Conservation (phyloP, 169 alveolate genomes). For the Eimeria maxima region DNA sequence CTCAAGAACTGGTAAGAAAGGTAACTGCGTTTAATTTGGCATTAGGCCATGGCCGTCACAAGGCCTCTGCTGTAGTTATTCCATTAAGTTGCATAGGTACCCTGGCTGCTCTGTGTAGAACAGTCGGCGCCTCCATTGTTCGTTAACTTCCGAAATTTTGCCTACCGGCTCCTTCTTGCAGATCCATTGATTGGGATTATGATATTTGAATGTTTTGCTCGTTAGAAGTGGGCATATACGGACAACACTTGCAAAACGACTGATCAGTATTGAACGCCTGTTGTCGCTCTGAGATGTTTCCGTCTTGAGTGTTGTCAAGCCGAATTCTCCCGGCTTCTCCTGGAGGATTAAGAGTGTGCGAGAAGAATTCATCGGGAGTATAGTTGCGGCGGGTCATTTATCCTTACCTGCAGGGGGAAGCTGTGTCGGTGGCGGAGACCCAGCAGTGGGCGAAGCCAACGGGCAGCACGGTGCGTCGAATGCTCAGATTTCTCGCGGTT, state of each 20-base stretch:
- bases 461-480: background rate
- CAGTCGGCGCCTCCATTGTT: constrained; percentile 7
- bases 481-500: background rate
- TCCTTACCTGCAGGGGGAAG: background rate
- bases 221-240: background rate
- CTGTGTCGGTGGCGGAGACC: background rate
- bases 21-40: background rate
- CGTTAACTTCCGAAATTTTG: background rate
- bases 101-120: background rate
- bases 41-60: background rate
- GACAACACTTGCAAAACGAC: background rate
- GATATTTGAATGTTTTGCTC: background rate
- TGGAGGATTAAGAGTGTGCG: background rate
- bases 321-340: background rate
- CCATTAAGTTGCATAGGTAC: background rate
- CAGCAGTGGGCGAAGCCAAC: background rate
- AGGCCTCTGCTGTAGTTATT: background rate
- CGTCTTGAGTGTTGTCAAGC: background rate
- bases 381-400: too few species aligned
- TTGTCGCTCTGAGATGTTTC: background rate
- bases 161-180: background rate
- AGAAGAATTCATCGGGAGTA: background rate
- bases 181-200: background rate
- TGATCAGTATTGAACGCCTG: background rate
- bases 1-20: background rate